Evolutionary conservation across 495 filamentous ascomycete species (phyloP).

Genomic region (Evernia prunastri): DNA sequence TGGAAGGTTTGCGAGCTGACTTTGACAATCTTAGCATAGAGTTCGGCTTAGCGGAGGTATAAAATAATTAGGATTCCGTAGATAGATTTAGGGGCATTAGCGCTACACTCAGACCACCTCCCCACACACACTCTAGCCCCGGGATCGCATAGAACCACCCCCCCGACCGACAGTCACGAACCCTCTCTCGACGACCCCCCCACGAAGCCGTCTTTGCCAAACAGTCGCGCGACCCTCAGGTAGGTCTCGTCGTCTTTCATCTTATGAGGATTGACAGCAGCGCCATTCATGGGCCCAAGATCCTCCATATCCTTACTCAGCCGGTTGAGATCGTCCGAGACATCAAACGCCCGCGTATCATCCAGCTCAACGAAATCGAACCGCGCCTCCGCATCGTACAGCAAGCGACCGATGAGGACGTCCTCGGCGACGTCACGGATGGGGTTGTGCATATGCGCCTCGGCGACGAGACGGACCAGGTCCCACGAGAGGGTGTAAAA

Average conservation of each 20-base stretch:
- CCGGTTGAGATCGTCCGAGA: background rate
- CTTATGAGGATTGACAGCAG: constrained; percentile 13
- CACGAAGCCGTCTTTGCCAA: constrained; percentile 1
- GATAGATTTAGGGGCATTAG: too few relatives aligned
- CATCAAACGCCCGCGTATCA: constrained; percentile 9
- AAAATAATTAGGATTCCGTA: too few relatives aligned
- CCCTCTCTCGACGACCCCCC: background rate
- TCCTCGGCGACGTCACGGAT: constrained; percentile 1
- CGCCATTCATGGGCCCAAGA: constrained; percentile 4
- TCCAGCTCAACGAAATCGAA: constrained; percentile 11
- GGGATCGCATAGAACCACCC: too few relatives aligned
- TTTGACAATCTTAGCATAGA: too few relatives aligned
- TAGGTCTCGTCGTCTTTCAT: constrained; percentile 18
- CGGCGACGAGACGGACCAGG: constrained; percentile 6
- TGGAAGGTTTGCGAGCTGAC: too few relatives aligned
- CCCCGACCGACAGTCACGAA: background rate
- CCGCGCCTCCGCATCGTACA: constrained; percentile 4
- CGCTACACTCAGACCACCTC: too few relatives aligned
- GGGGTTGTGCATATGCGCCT: background rate
- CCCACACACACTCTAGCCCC: too few relatives aligned
- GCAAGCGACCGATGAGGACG: constrained; percentile 5
- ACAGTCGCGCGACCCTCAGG: constrained; percentile 5
- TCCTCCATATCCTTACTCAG: background rate
- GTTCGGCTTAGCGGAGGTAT: too few relatives aligned
- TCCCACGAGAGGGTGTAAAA: constrained; percentile 20